Evolutionary conservation across 768 basidiomycete genomes (phyloP), one percentile per base, ranked within the genome.

Genomic region (Lanmaoa rubissima): DNA sequence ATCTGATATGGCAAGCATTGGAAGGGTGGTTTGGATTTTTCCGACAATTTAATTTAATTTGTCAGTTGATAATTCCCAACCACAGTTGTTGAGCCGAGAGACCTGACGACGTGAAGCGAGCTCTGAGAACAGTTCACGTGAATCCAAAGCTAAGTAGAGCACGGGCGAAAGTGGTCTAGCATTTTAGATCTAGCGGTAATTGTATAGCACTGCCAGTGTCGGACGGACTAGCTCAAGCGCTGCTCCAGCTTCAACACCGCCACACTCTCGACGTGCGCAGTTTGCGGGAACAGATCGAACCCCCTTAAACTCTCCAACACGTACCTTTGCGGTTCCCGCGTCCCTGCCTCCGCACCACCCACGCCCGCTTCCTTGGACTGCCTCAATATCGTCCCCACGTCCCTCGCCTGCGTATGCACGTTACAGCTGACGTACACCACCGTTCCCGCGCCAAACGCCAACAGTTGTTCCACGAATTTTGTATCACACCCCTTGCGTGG

Each of bases 211-310:
- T 28, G 4, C 26, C 6, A 28, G 26, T 31, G 7, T 31, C 10
- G 11, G 32, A 11, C 32, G 11, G n/a, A 31, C 10, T 43, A 44
- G 19, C 36, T 40, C 43, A 24, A 46, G 14, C n/a, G 14, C 24
- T 12, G 14, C 6, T 50, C 46, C 43, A 86, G 73, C 60, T 83
- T 76, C 63, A 92, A 73, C 31, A 91, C 79, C 7, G 87, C 87
- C 13, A 92, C 85, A 53, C 82, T 83, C 74, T 98, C 94, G 10
- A 96, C 92, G 77, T 98, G 95, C 13, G 91, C 89, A 26, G 94
- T 96, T 78, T 98, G 94, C 9, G 96, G 93, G 76, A 98, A 99
- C 53, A 99, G 68, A 76, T 98, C 96, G 62, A 97, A 92, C 36
- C 94, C 95, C 58, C 90, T 73, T 65, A 97, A 62, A 63, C 86